These are phyloP conservation scores for Phytophthora ramorum DNA, from an alignment of 352 stramenopile genomes.

Conservation along the genomic window DNA sequence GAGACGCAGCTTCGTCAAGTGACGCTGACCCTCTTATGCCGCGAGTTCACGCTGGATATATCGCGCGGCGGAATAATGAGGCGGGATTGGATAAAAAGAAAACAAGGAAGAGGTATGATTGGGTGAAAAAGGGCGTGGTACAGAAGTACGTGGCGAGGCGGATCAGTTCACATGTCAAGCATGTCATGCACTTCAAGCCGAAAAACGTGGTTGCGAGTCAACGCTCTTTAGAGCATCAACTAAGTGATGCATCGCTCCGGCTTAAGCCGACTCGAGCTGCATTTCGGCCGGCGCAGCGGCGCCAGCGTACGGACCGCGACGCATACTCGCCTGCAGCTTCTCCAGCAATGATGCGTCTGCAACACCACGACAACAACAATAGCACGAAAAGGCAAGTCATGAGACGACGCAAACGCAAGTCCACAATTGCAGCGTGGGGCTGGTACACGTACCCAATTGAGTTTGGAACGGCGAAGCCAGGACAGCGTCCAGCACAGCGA, in stretches of 20 bases:
- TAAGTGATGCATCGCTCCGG: background rate
- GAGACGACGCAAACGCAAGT: constrained; percentile 18
- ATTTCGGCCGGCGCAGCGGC: constrained; percentile 48
- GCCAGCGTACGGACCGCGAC: constrained; percentile 71
- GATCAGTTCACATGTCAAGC: background rate
- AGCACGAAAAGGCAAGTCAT: constrained; percentile 22
- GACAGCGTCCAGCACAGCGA: constrained; percentile 82
- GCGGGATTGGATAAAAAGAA: constrained; percentile 5
- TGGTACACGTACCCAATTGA: constrained; percentile 55
- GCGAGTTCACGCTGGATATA: constrained; percentile 16
- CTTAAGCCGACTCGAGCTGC: constrained; percentile 70
- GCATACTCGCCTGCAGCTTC: constrained; percentile 65
- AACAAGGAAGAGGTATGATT: background rate
- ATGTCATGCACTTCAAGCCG: constrained; percentile 3
- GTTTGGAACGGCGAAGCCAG: constrained; percentile 69
- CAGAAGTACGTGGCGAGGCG: constrained; percentile 8
- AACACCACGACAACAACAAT: constrained; percentile 34
- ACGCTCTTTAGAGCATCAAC: background rate
- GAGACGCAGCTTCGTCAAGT: constrained; percentile 22
- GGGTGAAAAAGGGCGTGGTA: constrained; percentile 8
- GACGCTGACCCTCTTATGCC: constrained; percentile 25
- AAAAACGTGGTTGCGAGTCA: background rate
- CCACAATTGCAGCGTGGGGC: constrained; percentile 6
- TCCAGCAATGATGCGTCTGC: constrained; percentile 58
- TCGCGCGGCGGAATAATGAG: background rate